A percentile compares a stretch with the other conserved stretches of the same genome.
Evolutionary conservation across 805 yeast genomes (phyloP).

Genomic region (Candida argentea): DNA sequence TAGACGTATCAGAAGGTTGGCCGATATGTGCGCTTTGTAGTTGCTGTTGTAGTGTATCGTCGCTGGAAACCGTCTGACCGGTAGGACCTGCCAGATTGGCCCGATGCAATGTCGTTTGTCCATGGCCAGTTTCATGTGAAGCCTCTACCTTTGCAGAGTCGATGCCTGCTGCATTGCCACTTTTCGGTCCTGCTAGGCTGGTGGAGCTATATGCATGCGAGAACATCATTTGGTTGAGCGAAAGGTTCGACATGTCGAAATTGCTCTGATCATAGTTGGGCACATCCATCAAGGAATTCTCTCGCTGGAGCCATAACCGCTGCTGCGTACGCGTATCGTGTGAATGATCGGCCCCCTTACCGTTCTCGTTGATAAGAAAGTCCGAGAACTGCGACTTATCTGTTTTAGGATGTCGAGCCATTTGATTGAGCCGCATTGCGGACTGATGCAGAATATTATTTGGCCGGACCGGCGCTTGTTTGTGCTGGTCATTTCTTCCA

Average conservation of each 20-base stretch:
- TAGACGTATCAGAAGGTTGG: conserved; percentile 2
- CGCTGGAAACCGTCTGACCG: no score
- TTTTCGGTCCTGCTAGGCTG: conserved; percentile 6
- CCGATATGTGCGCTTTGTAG: not conserved
- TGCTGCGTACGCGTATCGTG: conserved; percentile 71
- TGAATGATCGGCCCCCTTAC: conserved; percentile 4
- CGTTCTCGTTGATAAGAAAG: conserved; percentile 12
- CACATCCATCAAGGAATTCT: conserved; percentile 57
- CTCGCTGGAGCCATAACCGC: conserved; percentile 74
- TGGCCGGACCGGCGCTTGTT: no score
- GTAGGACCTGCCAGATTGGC: conserved; percentile 1
- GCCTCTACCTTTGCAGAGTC: no score
- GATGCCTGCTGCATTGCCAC: conserved; percentile 2
- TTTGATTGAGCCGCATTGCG: not conserved
- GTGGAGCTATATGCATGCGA: conserved; percentile 15
- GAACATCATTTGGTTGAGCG: conserved; percentile 31
- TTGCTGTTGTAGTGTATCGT: not conserved
- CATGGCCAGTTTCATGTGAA: no score
- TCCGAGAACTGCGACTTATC: conserved; percentile 12
- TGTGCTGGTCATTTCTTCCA: conserved; percentile 27
- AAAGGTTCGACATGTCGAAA: conserved; percentile 28
- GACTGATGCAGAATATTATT: conserved; percentile 11
- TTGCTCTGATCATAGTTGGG: conserved; percentile 20
- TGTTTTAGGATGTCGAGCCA: conserved; percentile 3
- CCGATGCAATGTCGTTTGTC: not conserved